A percentile compares a stretch with the other conserved stretches of the same genome.
These are phyloP conservation scores for Alternaria brassicae DNA, from an alignment of 2,329 filamentous ascomycete genomes.

Conservation along the genomic window DNA sequence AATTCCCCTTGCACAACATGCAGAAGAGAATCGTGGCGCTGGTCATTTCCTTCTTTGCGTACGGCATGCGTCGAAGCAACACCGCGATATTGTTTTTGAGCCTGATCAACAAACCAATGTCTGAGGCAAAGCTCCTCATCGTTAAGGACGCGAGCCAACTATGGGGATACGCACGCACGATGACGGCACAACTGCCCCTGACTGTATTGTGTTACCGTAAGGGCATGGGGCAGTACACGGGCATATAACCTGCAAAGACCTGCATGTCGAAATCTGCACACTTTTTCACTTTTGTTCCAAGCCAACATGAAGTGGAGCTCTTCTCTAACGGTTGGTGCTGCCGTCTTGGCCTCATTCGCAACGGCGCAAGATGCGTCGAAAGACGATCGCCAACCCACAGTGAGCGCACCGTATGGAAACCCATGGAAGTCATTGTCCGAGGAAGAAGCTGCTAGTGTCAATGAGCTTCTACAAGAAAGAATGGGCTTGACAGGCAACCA, in stretches of 20 bases:
- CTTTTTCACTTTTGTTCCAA: neutral
- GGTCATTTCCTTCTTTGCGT: constrained; percentile 1
- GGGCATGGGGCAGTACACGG: neutral
- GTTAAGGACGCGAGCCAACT: neutral
- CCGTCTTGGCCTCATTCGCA: constrained; percentile 6
- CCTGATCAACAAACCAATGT: neutral
- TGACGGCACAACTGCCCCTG: neutral
- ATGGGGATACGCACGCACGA: constrained; percentile 4
- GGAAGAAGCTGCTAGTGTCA: constrained; percentile 18
- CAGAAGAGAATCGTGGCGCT: neutral
- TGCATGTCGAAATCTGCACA: neutral
- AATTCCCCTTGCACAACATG: neutral
- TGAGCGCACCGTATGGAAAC: constrained; percentile 18
- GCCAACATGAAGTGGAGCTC: constrained; percentile 6
- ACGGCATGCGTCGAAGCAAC: neutral
- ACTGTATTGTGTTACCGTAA: neutral
- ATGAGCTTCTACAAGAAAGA: constrained; percentile 12
- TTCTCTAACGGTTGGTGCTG: constrained; percentile 5
- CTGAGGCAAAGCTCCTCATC: neutral
- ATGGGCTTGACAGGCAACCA: constrained; percentile 17
- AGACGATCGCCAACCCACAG: constrained; percentile 11
- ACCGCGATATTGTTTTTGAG: neutral
- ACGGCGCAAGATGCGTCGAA: constrained; percentile 10
- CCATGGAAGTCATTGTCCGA: constrained; percentile 20
- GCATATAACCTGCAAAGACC: constrained; percentile 6